Base-by-base conservation (phyloP, 768 basidiomycete genomes). In the Termitomyces sp. region DNA sequence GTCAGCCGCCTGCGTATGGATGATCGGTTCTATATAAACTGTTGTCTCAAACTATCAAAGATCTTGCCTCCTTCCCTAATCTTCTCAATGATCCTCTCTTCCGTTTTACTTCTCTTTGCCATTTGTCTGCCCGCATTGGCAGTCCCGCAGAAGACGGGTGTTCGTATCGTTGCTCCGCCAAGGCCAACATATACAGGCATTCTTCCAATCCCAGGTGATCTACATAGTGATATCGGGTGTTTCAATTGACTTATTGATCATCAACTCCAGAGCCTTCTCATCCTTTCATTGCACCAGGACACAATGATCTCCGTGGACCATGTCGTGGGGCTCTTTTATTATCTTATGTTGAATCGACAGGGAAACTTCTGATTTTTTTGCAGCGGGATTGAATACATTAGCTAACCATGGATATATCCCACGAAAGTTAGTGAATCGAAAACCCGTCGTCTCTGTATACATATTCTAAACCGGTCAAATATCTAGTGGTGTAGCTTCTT, bases 401-500 rank as follows among this genome's bases (percentile, higher is more conserved):
- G 60, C 60, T 11, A 61, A 61, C 44, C 60, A 61, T 54, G 60
- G 60, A 17, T 61, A 58, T 47, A 30, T 61, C 35, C 57, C 60
- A n/a, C 57, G 57, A 44, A 61, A 61, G 60, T 61, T 41, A 53
- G 57, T 49, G 23, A 38, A 50, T 10, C 6, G 12, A 8, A 21
- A 23, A 30, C 2, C 6, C 26, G 15, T 17, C 26, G 1, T 19
- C 10, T 10, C 3, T 12, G 8, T 9, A 17, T 26, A n/a, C 30
- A 8, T 10, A 21, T 43, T 10, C 43, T 53, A n/a, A 53, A 19
- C 17, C 19, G 7, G 28, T 60, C 37, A 17, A 15, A n/a, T 21
- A 10, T 33, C 19, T 26, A 61, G 60, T 45, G 60, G 60, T 26
- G 43, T 61, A 30, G 60, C 60, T 28, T 58, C 60, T 8, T 61